Conservation (phyloP, 805 yeast species). For the Wickerhamiella kazuoi region DNA sequence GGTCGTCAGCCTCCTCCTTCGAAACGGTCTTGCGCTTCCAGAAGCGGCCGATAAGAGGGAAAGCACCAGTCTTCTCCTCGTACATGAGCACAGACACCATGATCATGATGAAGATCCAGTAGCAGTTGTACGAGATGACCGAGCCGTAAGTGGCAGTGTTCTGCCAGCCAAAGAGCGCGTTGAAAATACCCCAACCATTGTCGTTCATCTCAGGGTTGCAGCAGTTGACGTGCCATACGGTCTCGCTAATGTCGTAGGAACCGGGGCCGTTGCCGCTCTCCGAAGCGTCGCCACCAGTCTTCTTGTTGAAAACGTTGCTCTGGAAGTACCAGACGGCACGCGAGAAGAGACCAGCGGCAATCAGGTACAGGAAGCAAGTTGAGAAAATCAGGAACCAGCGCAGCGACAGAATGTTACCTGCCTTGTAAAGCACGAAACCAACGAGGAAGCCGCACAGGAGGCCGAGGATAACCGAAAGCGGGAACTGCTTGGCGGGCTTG, state of each 20-base stretch:
- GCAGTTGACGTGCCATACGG: constrained; percentile 95
- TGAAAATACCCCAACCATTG: constrained; percentile 91
- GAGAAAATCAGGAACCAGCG: constrained; percentile 76
- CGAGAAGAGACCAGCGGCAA: constrained; percentile 83
- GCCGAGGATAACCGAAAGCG: constrained; percentile 84
- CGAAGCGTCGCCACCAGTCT: constrained; percentile 88
- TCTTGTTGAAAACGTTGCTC: constrained; percentile 39
- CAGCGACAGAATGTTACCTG: constrained; percentile 68
- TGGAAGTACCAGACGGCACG: constrained; percentile 88
- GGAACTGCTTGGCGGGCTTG: constrained; percentile 55
- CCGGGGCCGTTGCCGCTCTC: constrained; percentile 92
- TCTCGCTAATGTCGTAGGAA: constrained; percentile 59
- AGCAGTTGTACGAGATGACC: constrained; percentile 68
- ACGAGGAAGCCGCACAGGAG: constrained; percentile 56
- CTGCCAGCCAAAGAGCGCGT: constrained; percentile 92
- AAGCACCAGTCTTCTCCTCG: constrained; percentile 76
- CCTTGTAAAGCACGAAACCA: constrained; percentile 59
- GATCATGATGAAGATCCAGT: constrained; percentile 59
- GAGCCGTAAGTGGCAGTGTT: constrained; percentile 91
- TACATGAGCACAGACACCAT: constrained; percentile 44
- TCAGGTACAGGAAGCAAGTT: constrained; percentile 74
- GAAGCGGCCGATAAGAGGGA: constrained; percentile 33
- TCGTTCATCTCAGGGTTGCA: constrained; percentile 74
- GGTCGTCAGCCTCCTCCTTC: constrained; percentile 22
- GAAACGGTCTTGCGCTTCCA: constrained; percentile 25